Conservation (phyloP, 2,329 filamentous ascomycete species). For the Colletotrichum godetiae region DNA sequence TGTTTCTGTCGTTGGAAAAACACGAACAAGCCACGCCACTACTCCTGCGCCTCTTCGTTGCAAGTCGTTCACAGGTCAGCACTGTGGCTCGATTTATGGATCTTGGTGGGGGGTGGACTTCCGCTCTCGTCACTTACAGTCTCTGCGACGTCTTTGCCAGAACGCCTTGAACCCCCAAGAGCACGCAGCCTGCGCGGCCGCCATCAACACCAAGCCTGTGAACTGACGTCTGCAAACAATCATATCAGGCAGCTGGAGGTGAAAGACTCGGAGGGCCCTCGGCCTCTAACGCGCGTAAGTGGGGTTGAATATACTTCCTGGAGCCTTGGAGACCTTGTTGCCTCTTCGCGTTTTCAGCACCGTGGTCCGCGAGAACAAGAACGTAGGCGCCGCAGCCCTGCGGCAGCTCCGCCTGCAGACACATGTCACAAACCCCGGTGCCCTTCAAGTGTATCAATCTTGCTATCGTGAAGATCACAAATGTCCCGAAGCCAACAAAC, state of each 20-base stretch:
- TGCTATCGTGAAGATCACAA: slow-evolving; percentile 17
- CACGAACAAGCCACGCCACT: slow-evolving; percentile 11
- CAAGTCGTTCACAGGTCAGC: neutral
- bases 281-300: slow-evolving; percentile 24
- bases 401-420: slow-evolving; percentile 19
- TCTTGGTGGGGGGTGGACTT: neutral
- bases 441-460: neutral
- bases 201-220: neutral
- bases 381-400: slow-evolving; percentile 18
- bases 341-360: slow-evolving; percentile 28
- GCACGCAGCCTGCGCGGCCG: neutral
- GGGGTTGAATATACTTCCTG: neutral
- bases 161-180: neutral
- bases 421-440: neutral
- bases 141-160: neutral
- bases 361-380: neutral
- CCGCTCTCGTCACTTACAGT: neutral
- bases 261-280: slow-evolving; percentile 15
- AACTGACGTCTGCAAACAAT: slow-evolving; percentile 12
- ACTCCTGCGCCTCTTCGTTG: neutral
- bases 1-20: neutral
- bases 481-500: neutral
- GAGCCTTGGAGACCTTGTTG: slow-evolving; percentile 3
- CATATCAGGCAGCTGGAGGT: neutral
- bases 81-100: neutral